Evolutionary conservation across 2,329 filamentous ascomycete species (phyloP), one percentile per base, ranked within the genome.

Genomic region (Ophiostoma triangulosporum): DNA sequence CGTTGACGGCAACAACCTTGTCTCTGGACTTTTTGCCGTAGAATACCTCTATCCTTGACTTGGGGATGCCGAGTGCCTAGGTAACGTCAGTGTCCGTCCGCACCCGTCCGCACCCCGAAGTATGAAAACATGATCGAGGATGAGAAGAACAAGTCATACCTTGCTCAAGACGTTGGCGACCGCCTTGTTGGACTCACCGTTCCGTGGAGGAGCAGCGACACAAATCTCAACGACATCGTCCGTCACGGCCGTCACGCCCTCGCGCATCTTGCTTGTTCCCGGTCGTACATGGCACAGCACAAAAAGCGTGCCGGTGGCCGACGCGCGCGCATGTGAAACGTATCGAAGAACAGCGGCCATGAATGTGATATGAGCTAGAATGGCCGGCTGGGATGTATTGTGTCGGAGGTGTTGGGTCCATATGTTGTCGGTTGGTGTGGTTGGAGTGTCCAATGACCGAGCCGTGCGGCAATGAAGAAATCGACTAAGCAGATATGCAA

Each of bases 141-240:
- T 7, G 9, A 22, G 22, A 11, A 20, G 38, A 8, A 14, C 15
- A 2, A 9, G 57, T n/a, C 66, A 58, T 60, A 81, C 80, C 62
- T 78, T 69, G 58, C 82, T 81, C 53, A 88, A 68, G 4, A 87
- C 66, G 35, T 75, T 70, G 49, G 80, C 67, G 2, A 86, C 79
- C 4, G 83, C 83, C 62, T 76, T 77, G 62, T 88, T 88, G 5
- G 84, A 78, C 62, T 85, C 80, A 14, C 83, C 82, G 14, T 86
- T 80, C 56, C 75, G 73, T 11, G 84, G 73, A 58, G 76, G 80
- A 0, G 81, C 83, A 0, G 82, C 68, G 2, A 87, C 83, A 48
- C 80, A 83, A 1, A 88, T 64, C 56, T 84, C 76, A 48, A 88
- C 73, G 2, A 68, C 68, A 6, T 77, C 72, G 24, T 79, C 72